These are phyloP conservation scores for Hevea brasiliensis DNA, from an alignment of 345 rosid genomes.

Conservation along the genomic window DNA sequence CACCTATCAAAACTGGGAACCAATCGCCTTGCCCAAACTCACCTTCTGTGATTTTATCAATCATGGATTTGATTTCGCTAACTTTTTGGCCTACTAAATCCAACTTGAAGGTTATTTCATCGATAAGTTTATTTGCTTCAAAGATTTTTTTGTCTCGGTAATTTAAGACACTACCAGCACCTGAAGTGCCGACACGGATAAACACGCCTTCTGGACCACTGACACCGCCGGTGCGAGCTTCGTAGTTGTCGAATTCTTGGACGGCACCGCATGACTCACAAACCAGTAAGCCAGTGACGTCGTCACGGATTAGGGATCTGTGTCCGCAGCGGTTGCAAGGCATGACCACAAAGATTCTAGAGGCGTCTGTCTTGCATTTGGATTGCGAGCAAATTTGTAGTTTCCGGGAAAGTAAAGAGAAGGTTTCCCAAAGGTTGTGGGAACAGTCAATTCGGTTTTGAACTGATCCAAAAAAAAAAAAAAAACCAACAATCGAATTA, in stretches of 20 bases:
- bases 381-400: background rate
- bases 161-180: conserved; percentile 46
- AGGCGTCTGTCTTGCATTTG: background rate
- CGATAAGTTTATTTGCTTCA: conserved; percentile 54
- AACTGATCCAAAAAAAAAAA: too few relatives aligned
- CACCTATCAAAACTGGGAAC: conserved; percentile 66
- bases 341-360: background rate
- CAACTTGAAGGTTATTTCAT: conserved; percentile 29
- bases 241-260: conserved; percentile 43
- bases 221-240: conserved; percentile 43
- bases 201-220: conserved; percentile 59
- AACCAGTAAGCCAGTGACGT: conserved; percentile 35
- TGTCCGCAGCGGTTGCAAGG: conserved; percentile 54
- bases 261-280: conserved; percentile 53
- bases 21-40: conserved; percentile 69
- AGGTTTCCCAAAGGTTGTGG: too few relatives aligned
- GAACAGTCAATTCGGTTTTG: too few relatives aligned
- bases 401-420: background rate
- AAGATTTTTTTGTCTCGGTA: conserved; percentile 63
- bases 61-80: conserved; percentile 37
- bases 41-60: conserved; percentile 52
- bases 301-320: conserved; percentile 45
- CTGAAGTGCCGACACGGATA: conserved; percentile 54
- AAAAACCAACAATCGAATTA: too few relatives aligned
- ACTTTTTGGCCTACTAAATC: conserved; percentile 28